These are phyloP conservation scores for Mortierella sp. DNA, from an alignment of 371 early-diverging fungal species.

Conservation along the genomic window DNA sequence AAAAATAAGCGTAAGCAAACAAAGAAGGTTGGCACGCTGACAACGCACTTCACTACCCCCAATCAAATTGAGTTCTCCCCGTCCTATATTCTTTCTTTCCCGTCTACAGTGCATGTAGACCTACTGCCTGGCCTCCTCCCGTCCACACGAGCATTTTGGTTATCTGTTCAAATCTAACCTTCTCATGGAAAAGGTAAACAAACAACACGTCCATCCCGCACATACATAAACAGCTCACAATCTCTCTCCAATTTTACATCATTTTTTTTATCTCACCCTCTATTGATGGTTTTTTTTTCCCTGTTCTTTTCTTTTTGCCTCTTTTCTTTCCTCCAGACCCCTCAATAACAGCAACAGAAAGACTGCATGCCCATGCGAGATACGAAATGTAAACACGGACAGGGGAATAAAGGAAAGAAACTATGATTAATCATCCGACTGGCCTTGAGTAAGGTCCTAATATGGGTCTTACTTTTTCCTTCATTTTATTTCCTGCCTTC, in stretches of 20 bases:
- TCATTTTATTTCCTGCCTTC: neutral
- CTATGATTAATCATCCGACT: neutral
- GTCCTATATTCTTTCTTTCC: neutral
- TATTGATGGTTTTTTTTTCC: neutral
- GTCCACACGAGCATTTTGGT: neutral
- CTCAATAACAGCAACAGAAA: neutral
- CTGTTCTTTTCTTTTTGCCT: neutral
- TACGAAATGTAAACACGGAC: neutral
- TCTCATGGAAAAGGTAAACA: neutral
- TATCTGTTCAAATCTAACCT: neutral
- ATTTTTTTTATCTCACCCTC: neutral
- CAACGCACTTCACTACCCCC: neutral
- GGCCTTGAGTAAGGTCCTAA: too few species aligned
- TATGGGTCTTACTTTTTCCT: too few species aligned
- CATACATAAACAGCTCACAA: neutral
- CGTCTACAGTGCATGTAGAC: neutral
- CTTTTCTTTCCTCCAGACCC: neutral
- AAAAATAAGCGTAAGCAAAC: neutral
- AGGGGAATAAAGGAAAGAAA: neutral
- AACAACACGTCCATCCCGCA: neutral
- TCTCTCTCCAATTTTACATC: neutral
- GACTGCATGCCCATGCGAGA: neutral
- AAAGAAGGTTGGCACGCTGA: constrained; percentile 5
- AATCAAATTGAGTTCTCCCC: neutral
- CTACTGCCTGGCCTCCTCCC: neutral